Conservation (phyloP, 2,329 filamentous ascomycete genomes). For the Orbilia oligospora region DNA sequence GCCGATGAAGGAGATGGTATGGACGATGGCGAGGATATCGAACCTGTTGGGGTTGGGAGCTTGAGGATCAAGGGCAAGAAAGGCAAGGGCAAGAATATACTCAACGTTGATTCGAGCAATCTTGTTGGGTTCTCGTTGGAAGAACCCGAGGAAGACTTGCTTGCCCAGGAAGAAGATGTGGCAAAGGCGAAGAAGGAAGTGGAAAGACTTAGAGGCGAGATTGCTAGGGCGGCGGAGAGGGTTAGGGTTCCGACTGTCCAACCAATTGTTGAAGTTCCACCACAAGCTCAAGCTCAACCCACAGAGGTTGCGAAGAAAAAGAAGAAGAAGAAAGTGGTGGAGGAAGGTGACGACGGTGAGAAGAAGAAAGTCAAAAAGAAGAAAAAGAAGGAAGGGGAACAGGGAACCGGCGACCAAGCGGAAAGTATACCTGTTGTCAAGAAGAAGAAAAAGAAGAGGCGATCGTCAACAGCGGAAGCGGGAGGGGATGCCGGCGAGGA, state of each 20-base stretch:
- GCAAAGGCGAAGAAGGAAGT: slow-evolving; percentile 88
- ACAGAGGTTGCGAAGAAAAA: slow-evolving; percentile 74
- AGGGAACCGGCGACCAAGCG: slow-evolving; percentile 10
- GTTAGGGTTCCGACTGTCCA: slow-evolving; percentile 79
- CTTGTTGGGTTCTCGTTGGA: slow-evolving; percentile 81
- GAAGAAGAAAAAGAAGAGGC: slow-evolving; percentile 72
- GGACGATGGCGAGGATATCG: slow-evolving; percentile 71
- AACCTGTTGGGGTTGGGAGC: slow-evolving; percentile 67
- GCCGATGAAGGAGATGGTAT: slow-evolving; percentile 79
- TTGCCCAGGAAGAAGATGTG: slow-evolving; percentile 89
- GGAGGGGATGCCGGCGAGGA: slow-evolving; percentile 61
- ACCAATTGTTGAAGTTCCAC: slow-evolving; percentile 68
- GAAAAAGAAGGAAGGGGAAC: slow-evolving; percentile 47
- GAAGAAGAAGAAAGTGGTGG: slow-evolving; percentile 25
- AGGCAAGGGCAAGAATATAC: slow-evolving; percentile 71
- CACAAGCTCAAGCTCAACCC: slow-evolving; percentile 7
- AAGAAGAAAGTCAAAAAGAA: slow-evolving; percentile 52
- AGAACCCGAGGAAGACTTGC: slow-evolving; percentile 75
- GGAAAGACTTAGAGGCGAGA: slow-evolving; percentile 86
- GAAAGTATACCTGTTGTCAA: slow-evolving; percentile 65
- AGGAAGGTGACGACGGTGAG: slow-evolving; percentile 31
- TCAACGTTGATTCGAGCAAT: slow-evolving; percentile 89
- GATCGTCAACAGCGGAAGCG: slow-evolving; percentile 64
- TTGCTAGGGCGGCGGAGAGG: slow-evolving; percentile 80
- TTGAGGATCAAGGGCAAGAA: slow-evolving; percentile 71